A percentile compares a stretch with the other conserved stretches of the same genome.
phyloP scores from a whole-genome alignment of 2,329 filamentous ascomycete species.

The Coniochaeta sp. region DNA sequence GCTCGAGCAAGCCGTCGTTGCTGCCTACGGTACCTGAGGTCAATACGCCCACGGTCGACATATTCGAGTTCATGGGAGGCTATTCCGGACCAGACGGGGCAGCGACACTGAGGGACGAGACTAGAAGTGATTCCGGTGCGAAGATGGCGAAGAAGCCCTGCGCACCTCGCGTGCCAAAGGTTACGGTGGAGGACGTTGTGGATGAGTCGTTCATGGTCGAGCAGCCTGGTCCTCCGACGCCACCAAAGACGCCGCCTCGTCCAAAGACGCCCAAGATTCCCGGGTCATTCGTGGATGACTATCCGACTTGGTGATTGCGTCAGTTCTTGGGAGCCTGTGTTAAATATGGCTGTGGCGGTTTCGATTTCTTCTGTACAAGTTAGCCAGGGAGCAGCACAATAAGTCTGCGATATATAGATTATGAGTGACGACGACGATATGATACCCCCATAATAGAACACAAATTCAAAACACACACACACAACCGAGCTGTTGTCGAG shows the following conservation, averaged over 20 bases:
- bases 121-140: neutral
- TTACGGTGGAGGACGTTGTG: neutral
- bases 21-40: neutral
- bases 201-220: neutral
- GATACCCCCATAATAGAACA: no score
- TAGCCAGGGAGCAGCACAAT: neutral
- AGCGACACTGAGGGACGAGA: neutral
- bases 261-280: neutral
- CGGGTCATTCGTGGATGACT: neutral
- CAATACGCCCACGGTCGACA: neutral
- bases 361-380: neutral
- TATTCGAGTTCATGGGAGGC: neutral
- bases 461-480: no score
- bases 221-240: neutral
- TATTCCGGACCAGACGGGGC: neutral
- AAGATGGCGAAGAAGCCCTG: neutral
- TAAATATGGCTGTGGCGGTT: neutral
- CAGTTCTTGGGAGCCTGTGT: neutral
- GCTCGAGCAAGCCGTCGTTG: neutral
- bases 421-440: neutral
- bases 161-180: neutral
- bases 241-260: neutral
- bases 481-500: no score
- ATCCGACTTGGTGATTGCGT: neutral
- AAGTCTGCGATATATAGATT: neutral